Evolutionary conservation across 257 asterid species (phyloP).

Genomic region (Thymus quinquecostatus): DNA sequence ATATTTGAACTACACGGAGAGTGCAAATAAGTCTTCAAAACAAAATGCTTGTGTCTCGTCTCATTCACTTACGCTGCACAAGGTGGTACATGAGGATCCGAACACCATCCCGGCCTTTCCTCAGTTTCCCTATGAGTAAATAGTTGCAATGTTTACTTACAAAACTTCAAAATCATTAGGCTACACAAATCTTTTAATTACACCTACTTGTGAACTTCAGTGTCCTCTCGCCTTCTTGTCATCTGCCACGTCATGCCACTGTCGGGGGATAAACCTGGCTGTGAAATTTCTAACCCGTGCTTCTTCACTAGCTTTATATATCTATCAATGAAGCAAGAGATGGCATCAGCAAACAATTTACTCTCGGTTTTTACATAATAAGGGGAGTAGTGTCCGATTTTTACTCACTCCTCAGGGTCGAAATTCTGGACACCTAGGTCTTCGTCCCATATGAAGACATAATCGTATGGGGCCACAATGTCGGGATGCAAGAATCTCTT

Average conservation of each 20-base stretch:
- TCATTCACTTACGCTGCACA: constrained; percentile 86
- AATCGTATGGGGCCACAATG: constrained; percentile 82
- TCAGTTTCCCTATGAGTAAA: constrained; percentile 61
- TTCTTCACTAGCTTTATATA: constrained; percentile 73
- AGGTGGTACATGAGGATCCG: constrained; percentile 88
- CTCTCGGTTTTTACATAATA: not conserved
- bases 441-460: constrained; percentile 90
- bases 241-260: constrained; percentile 91
- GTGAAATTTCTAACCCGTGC: constrained; percentile 84
- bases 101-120: constrained; percentile 92
- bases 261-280: constrained; percentile 85
- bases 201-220: constrained; percentile 85
- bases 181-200: not conserved
- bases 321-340: constrained; percentile 36
- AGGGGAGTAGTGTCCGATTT: constrained; percentile 14
- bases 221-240: constrained; percentile 73
- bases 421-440: constrained; percentile 85
- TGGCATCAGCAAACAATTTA: constrained; percentile 24
- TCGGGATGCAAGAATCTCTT: constrained; percentile 92
- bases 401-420: constrained; percentile 77
- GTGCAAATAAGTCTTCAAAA: not conserved
- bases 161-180: not conserved
- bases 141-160: constrained; percentile 10
- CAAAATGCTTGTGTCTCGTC: not conserved
- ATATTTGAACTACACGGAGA: not conserved